phyloP scores from a whole-genome alignment of 768 basidiomycete species.

The Leucosporidium scottii region DNA sequence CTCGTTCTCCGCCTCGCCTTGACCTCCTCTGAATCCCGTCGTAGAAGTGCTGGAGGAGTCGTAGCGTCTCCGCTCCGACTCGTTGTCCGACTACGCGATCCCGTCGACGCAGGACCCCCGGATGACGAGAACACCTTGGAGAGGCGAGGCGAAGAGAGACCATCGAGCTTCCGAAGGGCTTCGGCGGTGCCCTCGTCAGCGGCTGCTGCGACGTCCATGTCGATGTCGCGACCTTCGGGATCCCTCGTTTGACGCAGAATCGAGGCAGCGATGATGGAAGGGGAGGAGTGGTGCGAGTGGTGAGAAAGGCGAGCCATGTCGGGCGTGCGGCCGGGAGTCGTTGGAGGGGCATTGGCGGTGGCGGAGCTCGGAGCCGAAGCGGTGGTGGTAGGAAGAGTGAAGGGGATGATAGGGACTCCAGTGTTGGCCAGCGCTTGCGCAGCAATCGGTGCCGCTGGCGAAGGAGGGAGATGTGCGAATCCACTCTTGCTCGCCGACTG shows the following conservation, averaged over 20 bases:
- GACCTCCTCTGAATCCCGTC: conserved; percentile 14
- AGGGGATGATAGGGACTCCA: neutral
- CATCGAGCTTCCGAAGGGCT: conserved; percentile 86
- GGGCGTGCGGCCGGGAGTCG: conserved; percentile 13
- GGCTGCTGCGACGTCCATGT: conserved; percentile 21
- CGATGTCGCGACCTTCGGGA: conserved; percentile 24
- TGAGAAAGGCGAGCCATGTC: conserved; percentile 18
- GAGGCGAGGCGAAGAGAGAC: conserved; percentile 46
- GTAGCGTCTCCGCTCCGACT: conserved; percentile 10
- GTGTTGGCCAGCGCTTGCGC: neutral
- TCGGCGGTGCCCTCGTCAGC: conserved; percentile 57
- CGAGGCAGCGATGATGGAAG: conserved; percentile 28
- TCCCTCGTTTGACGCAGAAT: conserved; percentile 26
- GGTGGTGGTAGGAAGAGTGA: neutral
- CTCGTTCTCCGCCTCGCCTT: conserved; percentile 12
- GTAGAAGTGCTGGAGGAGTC: neutral
- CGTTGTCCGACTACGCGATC: conserved; percentile 3
- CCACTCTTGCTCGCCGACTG: conserved; percentile 19
- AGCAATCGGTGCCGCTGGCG: conserved; percentile 15
- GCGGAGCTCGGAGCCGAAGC: conserved; percentile 1
- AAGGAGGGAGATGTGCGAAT: conserved; percentile 29
- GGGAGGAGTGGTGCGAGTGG: conserved; percentile 30
- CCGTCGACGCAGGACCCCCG: neutral
- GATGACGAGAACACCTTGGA: conserved; percentile 8
- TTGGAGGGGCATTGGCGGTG: conserved; percentile 1